These are phyloP conservation scores for Carpinus viminea DNA, from an alignment of 306 rosid species.

Conservation along the genomic window DNA sequence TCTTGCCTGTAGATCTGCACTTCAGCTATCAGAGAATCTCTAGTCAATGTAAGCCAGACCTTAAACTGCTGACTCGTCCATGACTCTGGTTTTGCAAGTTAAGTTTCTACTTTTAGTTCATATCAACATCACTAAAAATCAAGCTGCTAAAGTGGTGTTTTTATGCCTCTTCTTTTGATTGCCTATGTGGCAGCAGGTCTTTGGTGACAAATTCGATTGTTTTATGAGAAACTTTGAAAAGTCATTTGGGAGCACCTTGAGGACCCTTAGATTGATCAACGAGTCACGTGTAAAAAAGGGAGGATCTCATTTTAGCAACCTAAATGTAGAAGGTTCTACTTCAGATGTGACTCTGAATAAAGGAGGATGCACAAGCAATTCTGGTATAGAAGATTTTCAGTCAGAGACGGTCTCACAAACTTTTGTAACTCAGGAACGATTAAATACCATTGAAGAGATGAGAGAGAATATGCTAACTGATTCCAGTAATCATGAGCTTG, in stretches of 20 bases:
- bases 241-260: constrained; percentile 80
- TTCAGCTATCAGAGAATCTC: constrained; percentile 77
- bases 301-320: constrained; percentile 24
- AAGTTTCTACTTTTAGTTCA: constrained; percentile 35
- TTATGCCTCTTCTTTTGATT: constrained; percentile 43
- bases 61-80: constrained; percentile 40
- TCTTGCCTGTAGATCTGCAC: constrained; percentile 73
- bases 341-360: constrained; percentile 29
- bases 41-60: constrained; percentile 81
- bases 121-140: constrained; percentile 35
- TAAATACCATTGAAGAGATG: constrained; percentile 38
- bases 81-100: constrained; percentile 39
- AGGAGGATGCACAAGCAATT: constrained; percentile 37
- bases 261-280: constrained; percentile 66
- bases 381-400: constrained; percentile 34
- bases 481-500: constrained; percentile 42
- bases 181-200: constrained; percentile 60
- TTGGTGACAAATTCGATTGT: constrained; percentile 69
- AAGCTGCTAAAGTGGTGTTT: constrained; percentile 40
- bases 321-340: constrained; percentile 27
- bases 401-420: constrained; percentile 21
- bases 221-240: constrained; percentile 71
- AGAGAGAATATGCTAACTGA: constrained; percentile 35
- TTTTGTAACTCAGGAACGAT: constrained; percentile 25
- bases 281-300: constrained; percentile 44